Evolutionary conservation across 768 basidiomycete genomes (phyloP).

Genomic region (Amanita fuliginea): DNA sequence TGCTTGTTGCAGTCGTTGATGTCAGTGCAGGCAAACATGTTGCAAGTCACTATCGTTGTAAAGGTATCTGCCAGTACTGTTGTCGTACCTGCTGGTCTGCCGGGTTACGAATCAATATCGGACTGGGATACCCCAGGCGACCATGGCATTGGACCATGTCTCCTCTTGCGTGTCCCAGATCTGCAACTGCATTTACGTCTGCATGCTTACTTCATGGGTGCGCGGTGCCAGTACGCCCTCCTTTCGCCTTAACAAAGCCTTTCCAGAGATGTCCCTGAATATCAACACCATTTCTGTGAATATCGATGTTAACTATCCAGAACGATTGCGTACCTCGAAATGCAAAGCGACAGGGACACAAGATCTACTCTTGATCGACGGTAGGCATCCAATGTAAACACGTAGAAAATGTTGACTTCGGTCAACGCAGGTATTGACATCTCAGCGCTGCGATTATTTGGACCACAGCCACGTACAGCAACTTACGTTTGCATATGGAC

Average conservation of each 20-base stretch:
- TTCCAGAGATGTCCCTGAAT: constrained; percentile 70
- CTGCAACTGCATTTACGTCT: constrained; percentile 68
- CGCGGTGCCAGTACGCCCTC: neutral
- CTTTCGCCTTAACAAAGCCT: neutral
- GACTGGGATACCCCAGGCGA: constrained; percentile 18
- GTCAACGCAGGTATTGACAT: constrained; percentile 57
- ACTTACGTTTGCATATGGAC: constrained; percentile 96
- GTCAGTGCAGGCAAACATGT: constrained; percentile 57
- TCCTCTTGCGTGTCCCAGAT: constrained; percentile 51
- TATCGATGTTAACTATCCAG: constrained; percentile 35
- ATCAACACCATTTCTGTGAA: constrained; percentile 46
- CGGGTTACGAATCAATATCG: constrained; percentile 39
- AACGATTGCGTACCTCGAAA: constrained; percentile 22
- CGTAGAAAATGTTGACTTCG: neutral
- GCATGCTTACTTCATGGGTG: constrained; percentile 87
- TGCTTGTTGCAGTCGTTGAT: constrained; percentile 2
- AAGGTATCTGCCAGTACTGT: constrained; percentile 41
- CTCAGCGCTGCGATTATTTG: constrained; percentile 79
- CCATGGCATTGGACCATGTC: constrained; percentile 32
- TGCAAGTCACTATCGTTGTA: constrained; percentile 62
- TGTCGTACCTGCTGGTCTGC: constrained; percentile 55
- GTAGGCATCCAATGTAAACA: constrained; percentile 14
- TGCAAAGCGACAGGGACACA: constrained; percentile 11
- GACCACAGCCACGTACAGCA: constrained; percentile 72
- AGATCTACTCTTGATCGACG: constrained; percentile 40